Conservation (phyloP, 441 rosid genomes). For the Pelargonium myrrhifolium region DNA sequence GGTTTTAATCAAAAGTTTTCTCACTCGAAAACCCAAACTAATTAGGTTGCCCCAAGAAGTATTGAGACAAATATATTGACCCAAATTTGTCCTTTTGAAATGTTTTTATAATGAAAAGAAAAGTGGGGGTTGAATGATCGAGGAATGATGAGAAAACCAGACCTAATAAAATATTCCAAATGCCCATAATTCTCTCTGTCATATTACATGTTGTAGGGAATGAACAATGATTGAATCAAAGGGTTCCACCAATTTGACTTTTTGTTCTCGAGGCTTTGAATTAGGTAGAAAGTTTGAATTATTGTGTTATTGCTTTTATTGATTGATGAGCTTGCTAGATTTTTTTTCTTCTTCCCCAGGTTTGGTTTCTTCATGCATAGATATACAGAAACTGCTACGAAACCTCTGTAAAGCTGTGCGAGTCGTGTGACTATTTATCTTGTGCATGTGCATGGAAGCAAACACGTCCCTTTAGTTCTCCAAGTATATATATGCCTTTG, state of each 20-base stretch:
- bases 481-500: too few species aligned
- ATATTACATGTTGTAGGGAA: conserved; percentile 18
- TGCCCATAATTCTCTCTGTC: not conserved
- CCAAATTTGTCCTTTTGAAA: not conserved
- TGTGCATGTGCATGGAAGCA: too few species aligned
- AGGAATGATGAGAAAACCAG: conserved; percentile 1
- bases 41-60: not conserved
- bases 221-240: conserved; percentile 45
- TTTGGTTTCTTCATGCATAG: not conserved
- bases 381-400: not conserved
- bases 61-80: conserved; percentile 1
- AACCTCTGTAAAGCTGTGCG: too few species aligned
- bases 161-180: not conserved
- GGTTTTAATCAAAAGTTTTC: not conserved
- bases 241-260: conserved; percentile 49
- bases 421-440: too few species aligned
- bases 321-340: conserved; percentile 19
- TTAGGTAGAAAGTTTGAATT: conserved; percentile 54
- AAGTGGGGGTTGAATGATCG: not conserved
- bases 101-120: not conserved
- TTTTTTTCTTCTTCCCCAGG: not conserved
- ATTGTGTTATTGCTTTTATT: conserved; percentile 27
- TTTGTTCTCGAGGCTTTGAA: conserved; percentile 35
- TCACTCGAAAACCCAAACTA: not conserved
- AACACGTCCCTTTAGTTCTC: too few species aligned